Percentiles rank a stretch among this genome's conserved stretches.
phyloP scores from a whole-genome alignment of 108 stramenopile species.

The Fistulifera pelliculosa region DNA sequence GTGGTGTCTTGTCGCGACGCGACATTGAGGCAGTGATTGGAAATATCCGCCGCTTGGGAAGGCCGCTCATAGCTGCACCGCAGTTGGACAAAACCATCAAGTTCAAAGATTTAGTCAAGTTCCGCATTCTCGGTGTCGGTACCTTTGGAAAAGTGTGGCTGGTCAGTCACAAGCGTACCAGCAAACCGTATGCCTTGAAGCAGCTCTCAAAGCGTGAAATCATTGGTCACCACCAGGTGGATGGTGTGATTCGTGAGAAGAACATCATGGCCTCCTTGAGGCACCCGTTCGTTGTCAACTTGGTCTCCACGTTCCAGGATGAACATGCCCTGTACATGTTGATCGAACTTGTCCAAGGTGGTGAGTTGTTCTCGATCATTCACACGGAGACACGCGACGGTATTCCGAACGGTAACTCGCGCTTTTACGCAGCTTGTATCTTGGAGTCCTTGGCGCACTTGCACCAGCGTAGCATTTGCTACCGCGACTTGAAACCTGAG shows the following conservation, averaged over 20 bases:
- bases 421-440: constrained; percentile 86
- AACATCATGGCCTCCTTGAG: constrained; percentile 86
- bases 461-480: constrained; percentile 77
- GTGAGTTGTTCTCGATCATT: constrained; percentile 89
- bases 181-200: constrained; percentile 82
- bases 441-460: constrained; percentile 56
- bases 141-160: constrained; percentile 99
- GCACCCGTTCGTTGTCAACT: constrained; percentile 90
- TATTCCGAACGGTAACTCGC: constrained; percentile 79
- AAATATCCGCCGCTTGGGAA: constrained; percentile 53
- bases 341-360: constrained; percentile 88
- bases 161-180: constrained; percentile 83
- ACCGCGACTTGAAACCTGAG: constrained; percentile 92
- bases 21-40: constrained; percentile 74
- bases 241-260: constrained; percentile 85
- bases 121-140: constrained; percentile 94
- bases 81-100: constrained; percentile 48
- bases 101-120: constrained; percentile 70
- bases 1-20: constrained; percentile 56
- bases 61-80: constrained; percentile 27
- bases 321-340: constrained; percentile 85
- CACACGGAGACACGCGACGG: constrained; percentile 86
- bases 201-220: constrained; percentile 90
- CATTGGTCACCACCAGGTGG: constrained; percentile 96
- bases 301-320: constrained; percentile 86